phyloP scores from a whole-genome alignment of 495 filamentous ascomycete genomes.

The Podospora didyma region DNA sequence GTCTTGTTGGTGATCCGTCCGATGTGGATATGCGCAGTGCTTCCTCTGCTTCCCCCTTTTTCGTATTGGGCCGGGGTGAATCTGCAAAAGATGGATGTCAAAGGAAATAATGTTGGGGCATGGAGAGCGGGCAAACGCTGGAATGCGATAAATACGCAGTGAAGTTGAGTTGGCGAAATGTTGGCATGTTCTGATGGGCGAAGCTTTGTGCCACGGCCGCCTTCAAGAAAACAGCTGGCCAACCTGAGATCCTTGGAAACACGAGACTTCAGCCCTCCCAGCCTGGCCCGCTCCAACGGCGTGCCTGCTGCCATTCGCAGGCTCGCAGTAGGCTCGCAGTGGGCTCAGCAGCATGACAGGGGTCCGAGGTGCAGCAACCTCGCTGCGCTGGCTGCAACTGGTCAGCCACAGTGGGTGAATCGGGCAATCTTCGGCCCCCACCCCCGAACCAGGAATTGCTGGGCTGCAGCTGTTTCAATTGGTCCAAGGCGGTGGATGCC shows the following conservation, averaged over 20 bases:
- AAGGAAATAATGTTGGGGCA: neutral
- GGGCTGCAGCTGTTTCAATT: neutral
- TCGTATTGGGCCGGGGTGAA: too few species aligned
- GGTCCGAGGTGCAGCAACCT: too few species aligned
- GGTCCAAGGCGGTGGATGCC: neutral
- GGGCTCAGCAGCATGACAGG: too few species aligned
- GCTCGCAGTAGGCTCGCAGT: too few species aligned
- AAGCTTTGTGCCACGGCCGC: neutral
- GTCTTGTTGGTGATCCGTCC: too few species aligned
- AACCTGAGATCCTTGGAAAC: neutral
- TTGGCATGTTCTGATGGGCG: neutral
- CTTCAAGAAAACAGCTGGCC: neutral
- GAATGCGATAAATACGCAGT: neutral
- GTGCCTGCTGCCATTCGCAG: too few species aligned
- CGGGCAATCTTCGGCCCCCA: too few species aligned
- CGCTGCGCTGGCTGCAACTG: too few species aligned
- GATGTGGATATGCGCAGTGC: too few species aligned
- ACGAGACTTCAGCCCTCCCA: neutral
- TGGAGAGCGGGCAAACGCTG: neutral
- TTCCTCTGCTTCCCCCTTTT: too few species aligned
- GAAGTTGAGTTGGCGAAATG: neutral
- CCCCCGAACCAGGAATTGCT: neutral
- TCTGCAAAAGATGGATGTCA: neutral
- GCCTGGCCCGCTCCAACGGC: too few species aligned
- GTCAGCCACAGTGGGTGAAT: too few species aligned